Conservation (phyloP, 306 rosid species). For the Citrullus amarus region DNA sequence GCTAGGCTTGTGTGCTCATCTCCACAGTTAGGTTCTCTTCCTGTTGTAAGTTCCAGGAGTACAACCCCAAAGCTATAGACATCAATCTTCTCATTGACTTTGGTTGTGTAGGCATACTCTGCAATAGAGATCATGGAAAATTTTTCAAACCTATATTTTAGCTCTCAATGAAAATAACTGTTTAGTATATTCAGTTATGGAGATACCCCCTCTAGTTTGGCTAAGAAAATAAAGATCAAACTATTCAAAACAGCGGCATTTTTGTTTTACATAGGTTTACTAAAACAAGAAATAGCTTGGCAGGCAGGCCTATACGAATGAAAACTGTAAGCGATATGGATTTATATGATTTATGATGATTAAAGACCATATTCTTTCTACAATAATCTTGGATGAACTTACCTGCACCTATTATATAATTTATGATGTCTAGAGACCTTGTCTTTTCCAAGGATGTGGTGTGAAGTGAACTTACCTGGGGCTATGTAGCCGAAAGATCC, state of each 20-base stretch:
- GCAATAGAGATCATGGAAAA: conserved; percentile 16
- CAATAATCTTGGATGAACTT: background rate
- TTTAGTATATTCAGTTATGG: background rate
- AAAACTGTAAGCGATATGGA: background rate
- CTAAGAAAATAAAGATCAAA: background rate
- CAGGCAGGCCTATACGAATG: background rate
- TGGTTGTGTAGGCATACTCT: conserved; percentile 61
- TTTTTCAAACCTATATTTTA: conserved; percentile 2
- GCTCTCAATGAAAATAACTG: background rate
- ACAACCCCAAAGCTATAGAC: conserved; percentile 84
- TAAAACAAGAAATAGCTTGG: background rate
- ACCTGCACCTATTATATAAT: background rate
- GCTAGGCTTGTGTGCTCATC: conserved; percentile 45
- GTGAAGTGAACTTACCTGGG: conserved; percentile 41
- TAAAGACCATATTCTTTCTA: background rate
- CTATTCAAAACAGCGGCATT: background rate
- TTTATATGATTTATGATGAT: background rate
- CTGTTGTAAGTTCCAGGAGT: conserved; percentile 67
- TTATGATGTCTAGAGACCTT: background rate
- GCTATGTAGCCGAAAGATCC: conserved; percentile 87
- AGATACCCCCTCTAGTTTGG: conserved; percentile 1
- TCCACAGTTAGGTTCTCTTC: conserved; percentile 43
- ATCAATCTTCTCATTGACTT: conserved; percentile 66
- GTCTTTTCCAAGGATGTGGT: conserved; percentile 5
- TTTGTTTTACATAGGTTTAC: background rate